These are phyloP conservation scores for Xylaria sp. DNA, from an alignment of 2,329 filamentous ascomycete genomes.

Conservation along the genomic window DNA sequence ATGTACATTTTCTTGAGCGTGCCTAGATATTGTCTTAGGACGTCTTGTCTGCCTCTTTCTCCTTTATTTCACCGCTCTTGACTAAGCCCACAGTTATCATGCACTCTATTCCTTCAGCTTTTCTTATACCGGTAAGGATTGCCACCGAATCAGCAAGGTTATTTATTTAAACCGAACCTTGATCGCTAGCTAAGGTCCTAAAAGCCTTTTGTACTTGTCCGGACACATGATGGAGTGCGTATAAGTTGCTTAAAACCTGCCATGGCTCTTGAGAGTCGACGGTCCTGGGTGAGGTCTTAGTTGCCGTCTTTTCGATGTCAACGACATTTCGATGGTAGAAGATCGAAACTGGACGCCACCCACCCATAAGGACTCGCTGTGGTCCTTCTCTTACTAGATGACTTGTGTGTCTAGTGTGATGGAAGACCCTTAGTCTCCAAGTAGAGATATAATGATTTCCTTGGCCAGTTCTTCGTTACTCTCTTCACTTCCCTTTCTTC, in stretches of 20 bases:
- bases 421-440: not conserved
- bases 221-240: not conserved
- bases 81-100: not conserved
- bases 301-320: not conserved
- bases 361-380: not conserved
- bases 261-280: not conserved
- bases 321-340: not conserved
- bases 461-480: not conserved
- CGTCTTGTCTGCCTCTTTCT: not conserved
- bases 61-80: not conserved
- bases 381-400: not conserved
- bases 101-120: not conserved
- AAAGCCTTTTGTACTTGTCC: no score
- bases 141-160: not conserved
- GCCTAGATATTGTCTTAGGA: not conserved
- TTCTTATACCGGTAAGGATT: not conserved
- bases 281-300: not conserved
- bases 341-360: no score
- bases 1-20: not conserved
- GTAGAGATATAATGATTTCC: not conserved
- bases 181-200: not conserved
- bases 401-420: not conserved
- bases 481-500: conserved; percentile 54
- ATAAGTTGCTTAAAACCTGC: not conserved
- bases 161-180: not conserved